Percentiles rank a stretch among this genome's conserved stretches.
Conservation (phyloP, 345 rosid species). For the Eutrema yunnanense region DNA sequence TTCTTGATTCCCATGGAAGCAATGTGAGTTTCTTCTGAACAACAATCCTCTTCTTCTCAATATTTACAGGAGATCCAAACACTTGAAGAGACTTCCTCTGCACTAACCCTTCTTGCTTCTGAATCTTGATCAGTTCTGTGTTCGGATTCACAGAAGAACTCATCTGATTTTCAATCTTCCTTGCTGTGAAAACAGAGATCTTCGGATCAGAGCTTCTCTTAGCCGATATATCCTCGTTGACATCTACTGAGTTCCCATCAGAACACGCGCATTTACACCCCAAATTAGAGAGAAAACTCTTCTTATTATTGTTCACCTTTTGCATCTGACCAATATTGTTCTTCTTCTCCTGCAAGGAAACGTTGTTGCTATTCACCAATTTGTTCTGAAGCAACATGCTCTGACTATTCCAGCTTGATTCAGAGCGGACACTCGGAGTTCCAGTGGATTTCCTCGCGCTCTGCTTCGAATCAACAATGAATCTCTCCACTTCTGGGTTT, state of each 20-base stretch:
- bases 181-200: slow-evolving; percentile 21
- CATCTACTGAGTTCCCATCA: slow-evolving; percentile 51
- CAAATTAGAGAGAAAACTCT: slow-evolving; percentile 47
- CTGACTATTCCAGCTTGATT: slow-evolving; percentile 76
- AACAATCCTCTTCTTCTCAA: slow-evolving; percentile 29
- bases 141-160: slow-evolving; percentile 2
- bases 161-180: slow-evolving; percentile 4
- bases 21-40: slow-evolving; percentile 41
- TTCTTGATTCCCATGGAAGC: slow-evolving; percentile 39
- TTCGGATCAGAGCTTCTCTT: slow-evolving; percentile 26
- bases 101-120: slow-evolving; percentile 23
- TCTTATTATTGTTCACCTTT: slow-evolving; percentile 22
- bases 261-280: slow-evolving; percentile 63
- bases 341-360: slow-evolving; percentile 22
- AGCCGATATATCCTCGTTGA: slow-evolving; percentile 13
- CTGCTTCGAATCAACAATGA: slow-evolving; percentile 8
- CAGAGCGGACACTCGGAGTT: slow-evolving; percentile 50
- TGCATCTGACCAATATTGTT: slow-evolving; percentile 24
- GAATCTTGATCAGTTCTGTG: slow-evolving; percentile 13
- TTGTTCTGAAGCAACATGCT: slow-evolving; percentile 42
- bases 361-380: slow-evolving; percentile 6
- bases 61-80: slow-evolving; percentile 46
- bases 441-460: slow-evolving; percentile 24
- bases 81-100: slow-evolving; percentile 52
- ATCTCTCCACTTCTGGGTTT: slow-evolving; percentile 19